Conservation (phyloP, 768 basidiomycete genomes). For the Pleurotus tuoliensis region DNA sequence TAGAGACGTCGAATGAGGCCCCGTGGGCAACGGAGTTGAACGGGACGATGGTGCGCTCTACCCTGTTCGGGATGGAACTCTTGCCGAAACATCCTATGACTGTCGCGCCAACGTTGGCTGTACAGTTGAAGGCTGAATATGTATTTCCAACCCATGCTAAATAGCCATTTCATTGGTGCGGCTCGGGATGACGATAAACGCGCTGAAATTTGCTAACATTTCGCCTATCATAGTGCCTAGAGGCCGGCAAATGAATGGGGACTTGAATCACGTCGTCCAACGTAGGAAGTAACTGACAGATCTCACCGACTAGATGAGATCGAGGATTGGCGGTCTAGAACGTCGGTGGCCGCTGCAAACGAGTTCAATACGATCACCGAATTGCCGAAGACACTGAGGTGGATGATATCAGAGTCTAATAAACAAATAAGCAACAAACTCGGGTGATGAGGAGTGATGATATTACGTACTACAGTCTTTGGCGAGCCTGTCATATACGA, state of each 20-base stretch:
- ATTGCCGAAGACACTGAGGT: slow-evolving; percentile 24
- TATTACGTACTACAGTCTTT: slow-evolving; percentile 14
- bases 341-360: slow-evolving; percentile 28
- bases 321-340: slow-evolving; percentile 36
- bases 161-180: too few species aligned
- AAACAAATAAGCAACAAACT: neutral
- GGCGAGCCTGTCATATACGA: slow-evolving; percentile 17
- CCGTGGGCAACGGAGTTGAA: neutral
- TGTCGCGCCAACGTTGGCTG: slow-evolving; percentile 34
- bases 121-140: slow-evolving; percentile 35
- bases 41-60: neutral
- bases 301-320: slow-evolving; percentile 30
- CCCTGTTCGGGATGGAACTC: slow-evolving; percentile 34
- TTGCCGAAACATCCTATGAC: slow-evolving; percentile 36
- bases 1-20: neutral
- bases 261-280: too few species aligned
- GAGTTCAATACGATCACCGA: slow-evolving; percentile 34
- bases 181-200: too few species aligned
- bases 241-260: too few species aligned
- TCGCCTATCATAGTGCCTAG: too few species aligned
- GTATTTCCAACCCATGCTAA: slow-evolving; percentile 39
- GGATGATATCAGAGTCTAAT: slow-evolving; percentile 28
- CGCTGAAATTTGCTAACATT: too few species aligned
- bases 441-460: neutral
- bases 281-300: too few species aligned